Conservation (phyloP, 768 basidiomycete species). For the Suillus tomentosus region DNA sequence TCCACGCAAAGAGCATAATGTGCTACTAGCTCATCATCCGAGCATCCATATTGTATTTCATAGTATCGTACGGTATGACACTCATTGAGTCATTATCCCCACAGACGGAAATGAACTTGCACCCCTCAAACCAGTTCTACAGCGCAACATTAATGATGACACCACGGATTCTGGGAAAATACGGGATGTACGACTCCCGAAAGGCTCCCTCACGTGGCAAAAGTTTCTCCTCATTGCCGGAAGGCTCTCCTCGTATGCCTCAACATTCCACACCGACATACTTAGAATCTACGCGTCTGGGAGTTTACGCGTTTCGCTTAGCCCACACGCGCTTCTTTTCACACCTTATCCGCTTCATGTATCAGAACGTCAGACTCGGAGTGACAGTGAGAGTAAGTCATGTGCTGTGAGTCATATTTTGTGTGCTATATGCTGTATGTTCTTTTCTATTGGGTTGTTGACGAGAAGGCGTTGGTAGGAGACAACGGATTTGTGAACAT, state of each 20-base stretch:
- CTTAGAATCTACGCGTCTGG: background rate
- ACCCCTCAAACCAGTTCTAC: background rate
- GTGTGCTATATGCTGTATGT: background rate
- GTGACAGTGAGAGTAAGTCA: background rate
- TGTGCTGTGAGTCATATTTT: background rate
- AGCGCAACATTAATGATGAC: background rate
- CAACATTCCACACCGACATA: background rate
- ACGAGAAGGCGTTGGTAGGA: background rate
- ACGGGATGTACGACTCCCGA: background rate
- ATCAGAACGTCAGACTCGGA: background rate
- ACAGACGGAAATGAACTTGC: background rate
- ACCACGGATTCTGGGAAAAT: background rate
- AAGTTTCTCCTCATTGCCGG: background rate
- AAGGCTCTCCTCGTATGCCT: background rate
- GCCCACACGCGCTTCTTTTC: background rate
- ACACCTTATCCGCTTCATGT: background rate
- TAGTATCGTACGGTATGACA: too few relatives aligned
- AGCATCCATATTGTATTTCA: background rate
- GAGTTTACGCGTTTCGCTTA: background rate
- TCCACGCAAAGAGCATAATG: background rate
- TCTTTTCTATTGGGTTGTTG: background rate
- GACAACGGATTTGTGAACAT: background rate
- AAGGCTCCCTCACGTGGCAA: background rate
- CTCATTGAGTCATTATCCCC: background rate
- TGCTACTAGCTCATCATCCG: background rate